phyloP scores from a whole-genome alignment of 2,329 filamentous ascomycete species.

The Cryphonectria naterciae region DNA sequence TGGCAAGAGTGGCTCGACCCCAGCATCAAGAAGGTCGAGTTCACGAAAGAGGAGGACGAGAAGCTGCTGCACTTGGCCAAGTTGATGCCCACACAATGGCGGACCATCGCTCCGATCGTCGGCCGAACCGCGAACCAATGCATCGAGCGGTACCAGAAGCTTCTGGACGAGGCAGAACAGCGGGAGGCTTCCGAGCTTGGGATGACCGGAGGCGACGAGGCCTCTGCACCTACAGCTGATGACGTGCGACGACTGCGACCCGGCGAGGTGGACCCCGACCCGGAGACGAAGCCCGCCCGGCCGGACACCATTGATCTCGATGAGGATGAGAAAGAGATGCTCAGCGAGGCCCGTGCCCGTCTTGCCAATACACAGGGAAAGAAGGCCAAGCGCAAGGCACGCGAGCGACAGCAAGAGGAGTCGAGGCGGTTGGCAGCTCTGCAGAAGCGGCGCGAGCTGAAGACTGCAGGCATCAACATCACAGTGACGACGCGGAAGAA shows the following conservation, averaged over 20 bases:
- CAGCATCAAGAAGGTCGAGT: constrained; percentile 97
- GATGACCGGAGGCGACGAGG: constrained; percentile 84
- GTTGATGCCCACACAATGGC: constrained; percentile 99
- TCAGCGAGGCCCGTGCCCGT: constrained; percentile 94
- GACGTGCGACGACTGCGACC: constrained; percentile 87
- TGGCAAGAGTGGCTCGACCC: constrained; percentile 99
- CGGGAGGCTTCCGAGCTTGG: constrained; percentile 81
- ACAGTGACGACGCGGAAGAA: constrained; percentile 90
- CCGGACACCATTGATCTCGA: constrained; percentile 98
- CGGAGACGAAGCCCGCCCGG: constrained; percentile 91
- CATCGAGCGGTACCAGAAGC: constrained; percentile 93
- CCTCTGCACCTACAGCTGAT: constrained; percentile 85
- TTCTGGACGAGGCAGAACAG: constrained; percentile 93
- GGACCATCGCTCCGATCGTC: constrained; percentile 95
- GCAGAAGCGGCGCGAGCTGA: constrained; percentile 94
- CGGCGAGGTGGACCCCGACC: constrained; percentile 95
- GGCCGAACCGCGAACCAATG: constrained; percentile 97
- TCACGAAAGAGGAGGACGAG: constrained; percentile 98
- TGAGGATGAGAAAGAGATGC: constrained; percentile 99
- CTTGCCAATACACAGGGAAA: constrained; percentile 98
- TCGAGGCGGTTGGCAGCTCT: constrained; percentile 85
- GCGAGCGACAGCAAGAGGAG: constrained; percentile 94
- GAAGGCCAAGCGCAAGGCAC: constrained; percentile 96
- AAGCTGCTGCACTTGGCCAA: constrained; percentile 95
- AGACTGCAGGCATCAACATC: constrained; percentile 97